Base-by-base conservation (phyloP, 169 alveolate genomes). In the Eimeria tenella region DNA sequence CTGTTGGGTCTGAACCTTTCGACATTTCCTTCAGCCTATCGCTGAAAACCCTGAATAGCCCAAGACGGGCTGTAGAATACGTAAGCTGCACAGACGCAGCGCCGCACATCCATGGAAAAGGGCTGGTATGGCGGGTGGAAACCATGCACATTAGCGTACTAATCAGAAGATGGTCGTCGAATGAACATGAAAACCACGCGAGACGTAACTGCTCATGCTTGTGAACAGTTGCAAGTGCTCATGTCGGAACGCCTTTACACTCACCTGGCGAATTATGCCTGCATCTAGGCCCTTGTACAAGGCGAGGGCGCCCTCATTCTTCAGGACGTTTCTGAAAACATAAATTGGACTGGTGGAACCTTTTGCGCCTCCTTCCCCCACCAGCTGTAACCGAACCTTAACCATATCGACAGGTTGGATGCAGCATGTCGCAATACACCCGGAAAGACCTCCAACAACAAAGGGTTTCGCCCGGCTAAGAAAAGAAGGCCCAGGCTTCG, bases 51-150 rank as follows among this genome's bases (percentile, higher is more conserved):
- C 99, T 97, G 97, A 98, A 98, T 55, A 99, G 93, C 42, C 99
- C 99, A 79, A 98, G 96, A 74, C 99, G 96, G 23, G 99, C 97
- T 0, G 99, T 98, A 7, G 99, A 97, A 95, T 99, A 99, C 0
- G 98, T 95, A 6, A 98, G 96, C 94, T 90, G 90, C 5, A 55
- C 19, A 19, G 10, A 6, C 70, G 52, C 74, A 56, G 52, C 70
- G 55, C 73, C 77, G 77, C 77, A 68, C 9, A 68, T 31, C 42
- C 42, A 31, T 31, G 42, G 42, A 2, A 31, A 31, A 31, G 42
- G 42, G 42, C 42, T 31, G 42, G 42, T 31, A 31, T 31, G 42
- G 42, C 42, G 42, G 42, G 10, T 58, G 0, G 10, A 1, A 15
- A 58, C n/a, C 1, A 3, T 58, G 65, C 10, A 58, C 17, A 15